Conservation (phyloP, 805 yeast species). For the Yarrowia deformans region DNA sequence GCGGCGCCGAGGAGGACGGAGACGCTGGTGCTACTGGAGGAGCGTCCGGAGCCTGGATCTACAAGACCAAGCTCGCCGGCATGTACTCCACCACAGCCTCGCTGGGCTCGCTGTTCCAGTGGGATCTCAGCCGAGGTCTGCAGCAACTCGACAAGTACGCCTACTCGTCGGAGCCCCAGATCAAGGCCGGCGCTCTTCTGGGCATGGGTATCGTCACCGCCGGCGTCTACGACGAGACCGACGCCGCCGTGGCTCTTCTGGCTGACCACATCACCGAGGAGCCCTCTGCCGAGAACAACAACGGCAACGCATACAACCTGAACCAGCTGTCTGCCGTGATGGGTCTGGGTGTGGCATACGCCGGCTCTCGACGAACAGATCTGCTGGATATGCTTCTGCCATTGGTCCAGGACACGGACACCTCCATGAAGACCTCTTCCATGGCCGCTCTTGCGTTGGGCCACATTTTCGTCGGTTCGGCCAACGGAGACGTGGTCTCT, state of each 20-base stretch:
- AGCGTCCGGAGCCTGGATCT: constrained; percentile 81
- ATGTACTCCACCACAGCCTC: constrained; percentile 92
- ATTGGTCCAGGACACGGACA: constrained; percentile 75
- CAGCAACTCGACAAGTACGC: constrained; percentile 88
- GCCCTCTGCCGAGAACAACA: constrained; percentile 54
- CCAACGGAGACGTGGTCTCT: constrained; percentile 93
- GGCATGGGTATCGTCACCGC: constrained; percentile 94
- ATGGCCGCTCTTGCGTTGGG: constrained; percentile 92
- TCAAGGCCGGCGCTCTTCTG: constrained; percentile 94
- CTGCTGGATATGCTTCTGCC: constrained; percentile 80
- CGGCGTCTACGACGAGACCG: constrained; percentile 95
- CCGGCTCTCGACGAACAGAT: constrained; percentile 90
- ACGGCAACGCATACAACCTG: constrained; percentile 28
- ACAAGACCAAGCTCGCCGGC: constrained; percentile 89
- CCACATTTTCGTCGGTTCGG: constrained; percentile 93
- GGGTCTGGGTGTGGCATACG: constrained; percentile 93
- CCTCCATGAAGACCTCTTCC: constrained; percentile 78
- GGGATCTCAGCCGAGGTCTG: constrained; percentile 90
- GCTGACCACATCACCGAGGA: constrained; percentile 78
- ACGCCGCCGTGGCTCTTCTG: constrained; percentile 84
- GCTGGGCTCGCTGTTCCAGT: constrained; percentile 85
- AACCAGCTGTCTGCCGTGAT: constrained; percentile 78
- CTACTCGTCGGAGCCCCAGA: constrained; percentile 82
- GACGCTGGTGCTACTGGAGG: constrained; percentile 47
- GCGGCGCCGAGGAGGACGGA: constrained; percentile 58